These are phyloP conservation scores for Zoysia pacifica DNA, from an alignment of 176 grass and related monocot species.

Conservation along the genomic window DNA sequence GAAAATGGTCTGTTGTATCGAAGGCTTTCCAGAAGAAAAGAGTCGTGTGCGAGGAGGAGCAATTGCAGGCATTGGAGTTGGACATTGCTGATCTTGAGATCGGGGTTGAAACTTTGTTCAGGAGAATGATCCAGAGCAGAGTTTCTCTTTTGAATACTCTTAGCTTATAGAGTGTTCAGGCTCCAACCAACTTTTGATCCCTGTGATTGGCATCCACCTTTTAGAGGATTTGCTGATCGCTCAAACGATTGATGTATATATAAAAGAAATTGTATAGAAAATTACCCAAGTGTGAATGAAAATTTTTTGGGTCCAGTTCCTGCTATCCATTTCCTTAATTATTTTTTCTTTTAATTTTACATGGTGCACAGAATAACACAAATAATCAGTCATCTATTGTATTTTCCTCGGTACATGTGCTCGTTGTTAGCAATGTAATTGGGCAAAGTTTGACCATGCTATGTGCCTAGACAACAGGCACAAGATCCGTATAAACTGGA, in stretches of 20 bases:
- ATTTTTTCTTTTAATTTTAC: not conserved
- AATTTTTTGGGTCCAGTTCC: not conserved
- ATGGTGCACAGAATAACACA: not conserved
- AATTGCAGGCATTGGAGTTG: not conserved
- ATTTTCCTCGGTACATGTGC: not conserved
- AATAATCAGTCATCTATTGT: too few relatives aligned
- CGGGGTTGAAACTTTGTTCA: not conserved
- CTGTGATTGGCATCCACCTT: constrained; percentile 9
- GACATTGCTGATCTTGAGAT: not conserved
- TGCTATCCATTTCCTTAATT: not conserved
- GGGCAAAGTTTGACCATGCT: not conserved
- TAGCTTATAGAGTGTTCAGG: constrained; percentile 29
- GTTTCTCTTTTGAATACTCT: constrained; percentile 8
- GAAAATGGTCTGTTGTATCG: constrained; percentile 40
- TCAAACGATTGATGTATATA: not conserved
- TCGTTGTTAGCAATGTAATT: too few relatives aligned
- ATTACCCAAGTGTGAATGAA: not conserved
- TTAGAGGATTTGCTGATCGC: constrained; percentile 14
- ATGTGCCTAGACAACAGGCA: not conserved
- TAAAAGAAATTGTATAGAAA: not conserved
- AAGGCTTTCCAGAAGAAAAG: constrained; percentile 2
- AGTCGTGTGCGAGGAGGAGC: not conserved
- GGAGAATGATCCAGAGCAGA: constrained; percentile 2
- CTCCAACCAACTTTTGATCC: not conserved
- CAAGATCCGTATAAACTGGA: constrained; percentile 23